phyloP scores from a whole-genome alignment of 768 basidiomycete genomes.

The Daedaleopsis sinensis region DNA sequence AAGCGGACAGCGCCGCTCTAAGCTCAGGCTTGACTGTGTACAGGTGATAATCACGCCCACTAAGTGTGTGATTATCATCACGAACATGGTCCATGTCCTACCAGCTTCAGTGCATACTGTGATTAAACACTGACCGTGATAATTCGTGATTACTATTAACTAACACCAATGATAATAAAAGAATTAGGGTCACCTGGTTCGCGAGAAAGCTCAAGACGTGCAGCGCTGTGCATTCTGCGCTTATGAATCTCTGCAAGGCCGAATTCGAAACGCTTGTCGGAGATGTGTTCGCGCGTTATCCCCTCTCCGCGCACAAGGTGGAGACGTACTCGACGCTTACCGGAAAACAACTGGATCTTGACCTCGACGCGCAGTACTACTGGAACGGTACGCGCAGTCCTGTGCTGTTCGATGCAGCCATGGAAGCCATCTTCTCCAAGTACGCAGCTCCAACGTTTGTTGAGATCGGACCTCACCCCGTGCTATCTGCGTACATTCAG shows the following conservation, averaged over 20 bases:
- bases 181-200: too few relatives aligned
- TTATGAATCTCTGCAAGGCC: conserved; percentile 40
- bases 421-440: conserved; percentile 27
- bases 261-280: conserved; percentile 33
- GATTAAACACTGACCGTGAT: too few relatives aligned
- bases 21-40: too few relatives aligned
- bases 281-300: conserved; percentile 38
- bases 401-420: conserved; percentile 40
- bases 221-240: conserved; percentile 41
- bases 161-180: too few relatives aligned
- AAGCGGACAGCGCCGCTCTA: too few relatives aligned
- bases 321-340: conserved; percentile 42
- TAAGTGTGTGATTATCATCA: too few relatives aligned
- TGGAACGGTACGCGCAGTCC: conserved; percentile 43
- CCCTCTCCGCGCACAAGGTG: conserved; percentile 32
- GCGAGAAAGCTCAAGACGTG: conserved; percentile 34
- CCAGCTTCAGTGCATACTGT: too few relatives aligned
- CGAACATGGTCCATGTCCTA: too few relatives aligned
- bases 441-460: conserved; percentile 34
- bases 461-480: conserved; percentile 45
- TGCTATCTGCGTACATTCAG: conserved; percentile 37
- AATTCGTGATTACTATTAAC: too few relatives aligned
- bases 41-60: too few relatives aligned
- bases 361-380: conserved; percentile 41
- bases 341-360: conserved; percentile 25